Conservation (phyloP, 176 grass and related monocot species). For the Oropetium thomaeum region DNA sequence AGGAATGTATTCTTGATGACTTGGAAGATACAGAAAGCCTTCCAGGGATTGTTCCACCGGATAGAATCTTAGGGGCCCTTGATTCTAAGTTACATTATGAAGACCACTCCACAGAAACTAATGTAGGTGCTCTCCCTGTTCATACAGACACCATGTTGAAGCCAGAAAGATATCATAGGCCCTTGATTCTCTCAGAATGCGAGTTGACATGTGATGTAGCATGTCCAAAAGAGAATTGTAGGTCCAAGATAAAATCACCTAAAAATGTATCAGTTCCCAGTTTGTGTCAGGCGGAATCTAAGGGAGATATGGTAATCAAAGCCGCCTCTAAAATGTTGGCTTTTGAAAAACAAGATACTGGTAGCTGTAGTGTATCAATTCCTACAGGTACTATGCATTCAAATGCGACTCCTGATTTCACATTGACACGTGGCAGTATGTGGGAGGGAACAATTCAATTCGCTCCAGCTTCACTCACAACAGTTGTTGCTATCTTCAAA, state of each 20-base stretch:
- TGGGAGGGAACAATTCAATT: slow-evolving; percentile 80
- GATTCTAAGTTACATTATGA: slow-evolving; percentile 65
- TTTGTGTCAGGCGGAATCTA: slow-evolving; percentile 4
- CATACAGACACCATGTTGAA: slow-evolving; percentile 8
- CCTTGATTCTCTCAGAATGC: slow-evolving; percentile 23
- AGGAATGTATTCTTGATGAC: slow-evolving; percentile 57
- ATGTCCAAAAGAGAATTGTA: slow-evolving; percentile 27
- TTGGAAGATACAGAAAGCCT: slow-evolving; percentile 48
- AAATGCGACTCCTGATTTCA: slow-evolving; percentile 11
- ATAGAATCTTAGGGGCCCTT: slow-evolving; percentile 58
- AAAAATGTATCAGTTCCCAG: background rate
- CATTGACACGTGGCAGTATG: slow-evolving; percentile 24
- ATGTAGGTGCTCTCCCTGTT: slow-evolving; percentile 26
- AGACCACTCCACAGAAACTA: slow-evolving; percentile 33
- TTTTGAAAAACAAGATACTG: slow-evolving; percentile 39
- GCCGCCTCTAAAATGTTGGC: slow-evolving; percentile 12
- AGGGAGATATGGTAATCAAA: slow-evolving; percentile 25
- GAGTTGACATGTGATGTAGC: background rate
- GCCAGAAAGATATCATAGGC: slow-evolving; percentile 5
- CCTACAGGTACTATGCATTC: slow-evolving; percentile 20
- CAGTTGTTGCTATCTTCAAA: slow-evolving; percentile 66
- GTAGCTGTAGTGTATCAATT: slow-evolving; percentile 11
- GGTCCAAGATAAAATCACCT: slow-evolving; percentile 8
- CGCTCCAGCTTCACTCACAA: slow-evolving; percentile 41
- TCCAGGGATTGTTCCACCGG: slow-evolving; percentile 43